Evolutionary conservation across 2,329 filamentous ascomycete genomes (phyloP).

Genomic region (Epicoccum nigrum): DNA sequence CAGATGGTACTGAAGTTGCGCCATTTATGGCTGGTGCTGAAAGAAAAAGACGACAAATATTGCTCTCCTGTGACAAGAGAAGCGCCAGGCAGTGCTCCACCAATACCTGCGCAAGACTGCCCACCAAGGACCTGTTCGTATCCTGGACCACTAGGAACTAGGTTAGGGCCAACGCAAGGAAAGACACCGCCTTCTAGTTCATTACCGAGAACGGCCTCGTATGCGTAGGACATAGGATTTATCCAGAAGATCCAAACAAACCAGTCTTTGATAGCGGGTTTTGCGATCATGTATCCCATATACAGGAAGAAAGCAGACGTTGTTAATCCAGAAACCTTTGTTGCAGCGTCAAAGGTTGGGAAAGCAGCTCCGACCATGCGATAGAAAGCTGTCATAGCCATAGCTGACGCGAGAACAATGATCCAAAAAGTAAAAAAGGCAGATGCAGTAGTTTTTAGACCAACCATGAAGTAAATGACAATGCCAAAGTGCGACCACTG

Average conservation of each 20-base stretch:
- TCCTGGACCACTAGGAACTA: background rate
- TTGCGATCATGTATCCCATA: background rate
- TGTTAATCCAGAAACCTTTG: background rate
- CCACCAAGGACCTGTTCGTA: background rate
- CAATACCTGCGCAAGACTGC: background rate
- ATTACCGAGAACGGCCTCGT: background rate
- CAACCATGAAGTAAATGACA: conserved; percentile 77
- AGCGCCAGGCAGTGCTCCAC: background rate
- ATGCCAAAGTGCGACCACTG: background rate
- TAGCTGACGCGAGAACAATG: conserved; percentile 57
- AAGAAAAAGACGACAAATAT: conserved; percentile 53
- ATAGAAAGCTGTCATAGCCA: conserved; percentile 78
- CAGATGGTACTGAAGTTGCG: conserved; percentile 53
- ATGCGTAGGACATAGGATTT: background rate
- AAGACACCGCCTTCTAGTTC: background rate
- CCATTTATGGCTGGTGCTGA: conserved; percentile 30
- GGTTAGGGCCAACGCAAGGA: background rate
- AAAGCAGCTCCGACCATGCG: conserved; percentile 71
- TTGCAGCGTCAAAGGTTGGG: conserved; percentile 54
- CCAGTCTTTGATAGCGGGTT: background rate
- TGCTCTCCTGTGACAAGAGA: conserved; percentile 46
- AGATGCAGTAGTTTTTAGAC: conserved; percentile 70
- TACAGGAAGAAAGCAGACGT: background rate
- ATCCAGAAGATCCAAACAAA: background rate
- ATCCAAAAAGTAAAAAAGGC: conserved; percentile 84